phyloP scores from a whole-genome alignment of 352 stramenopile genomes.

The Phytophthora megakarya region DNA sequence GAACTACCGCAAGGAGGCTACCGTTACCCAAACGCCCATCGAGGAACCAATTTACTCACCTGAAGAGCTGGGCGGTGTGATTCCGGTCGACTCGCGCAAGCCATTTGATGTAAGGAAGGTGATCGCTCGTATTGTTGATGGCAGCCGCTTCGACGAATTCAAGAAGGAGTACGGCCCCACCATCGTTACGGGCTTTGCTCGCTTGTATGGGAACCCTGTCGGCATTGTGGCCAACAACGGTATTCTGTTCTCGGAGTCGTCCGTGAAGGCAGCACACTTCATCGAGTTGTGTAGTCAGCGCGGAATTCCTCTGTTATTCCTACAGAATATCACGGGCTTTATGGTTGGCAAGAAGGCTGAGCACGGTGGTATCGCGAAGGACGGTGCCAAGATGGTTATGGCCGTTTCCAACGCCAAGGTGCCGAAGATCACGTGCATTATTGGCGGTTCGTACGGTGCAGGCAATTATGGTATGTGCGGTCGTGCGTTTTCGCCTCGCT shows the following conservation, averaged over 20 bases:
- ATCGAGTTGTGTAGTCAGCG: conserved; percentile 97
- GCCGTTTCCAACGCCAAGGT: conserved; percentile 95
- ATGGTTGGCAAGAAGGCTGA: conserved; percentile 98
- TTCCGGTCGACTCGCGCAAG: conserved; percentile 94
- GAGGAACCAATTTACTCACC: conserved; percentile 94
- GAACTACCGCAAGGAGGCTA: conserved; percentile 62
- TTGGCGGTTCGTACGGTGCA: conserved; percentile 96
- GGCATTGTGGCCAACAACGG: conserved; percentile 99
- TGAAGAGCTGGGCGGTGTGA: conserved; percentile 93
- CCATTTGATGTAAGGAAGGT: conserved; percentile 96
- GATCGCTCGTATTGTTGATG: conserved; percentile 96
- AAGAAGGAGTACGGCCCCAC: conserved; percentile 97
- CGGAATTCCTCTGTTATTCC: conserved; percentile 96
- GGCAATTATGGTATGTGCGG: conserved; percentile 98
- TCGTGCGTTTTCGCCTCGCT: conserved; percentile 95
- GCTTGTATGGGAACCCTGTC: conserved; percentile 94
- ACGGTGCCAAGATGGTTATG: conserved; percentile 96
- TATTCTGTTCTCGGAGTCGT: conserved; percentile 94
- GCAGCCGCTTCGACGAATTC: conserved; percentile 97
- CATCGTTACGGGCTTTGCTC: conserved; percentile 97
- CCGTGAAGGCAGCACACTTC: conserved; percentile 96
- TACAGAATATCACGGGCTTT: conserved; percentile 99
- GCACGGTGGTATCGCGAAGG: conserved; percentile 97
- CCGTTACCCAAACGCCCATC: conserved; percentile 54
- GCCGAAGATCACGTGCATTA: conserved; percentile 98